phyloP scores from a whole-genome alignment of 352 stramenopile species.

The Pythium aphanidermatum region DNA sequence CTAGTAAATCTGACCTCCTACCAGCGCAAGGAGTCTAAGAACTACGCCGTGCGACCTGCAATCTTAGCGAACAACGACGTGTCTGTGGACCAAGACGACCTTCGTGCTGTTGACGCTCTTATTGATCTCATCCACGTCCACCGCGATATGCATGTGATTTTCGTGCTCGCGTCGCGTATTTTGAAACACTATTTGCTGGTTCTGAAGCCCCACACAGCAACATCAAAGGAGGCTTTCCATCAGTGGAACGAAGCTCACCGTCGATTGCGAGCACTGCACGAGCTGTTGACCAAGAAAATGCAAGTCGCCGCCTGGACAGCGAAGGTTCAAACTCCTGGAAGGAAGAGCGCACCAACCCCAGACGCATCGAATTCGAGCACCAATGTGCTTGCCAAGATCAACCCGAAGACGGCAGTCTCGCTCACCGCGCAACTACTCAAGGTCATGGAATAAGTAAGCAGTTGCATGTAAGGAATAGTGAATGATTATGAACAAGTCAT shows the following conservation, averaged over 20 bases:
- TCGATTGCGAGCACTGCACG: constrained; percentile 38
- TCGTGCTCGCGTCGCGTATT: constrained; percentile 54
- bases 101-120: constrained; percentile 78
- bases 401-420: constrained; percentile 51
- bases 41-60: constrained; percentile 28
- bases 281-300: constrained; percentile 51
- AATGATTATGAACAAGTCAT: no score
- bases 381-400: constrained; percentile 60
- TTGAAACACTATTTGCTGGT: constrained; percentile 54
- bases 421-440: constrained; percentile 47
- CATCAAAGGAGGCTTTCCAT: constrained; percentile 12
- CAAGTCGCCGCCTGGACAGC: constrained; percentile 41
- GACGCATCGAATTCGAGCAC: constrained; percentile 26
- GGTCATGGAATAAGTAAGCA: constrained; percentile 26
- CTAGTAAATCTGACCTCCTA: constrained; percentile 87
- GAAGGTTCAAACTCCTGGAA: not conserved
- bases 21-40: constrained; percentile 28
- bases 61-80: constrained; percentile 5
- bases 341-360: constrained; percentile 11
- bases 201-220: constrained; percentile 11
- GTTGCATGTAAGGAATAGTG: constrained; percentile 1
- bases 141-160: constrained; percentile 83
- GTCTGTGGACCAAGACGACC: constrained; percentile 44
- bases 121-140: constrained; percentile 95
- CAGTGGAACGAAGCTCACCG: constrained; percentile 52